These are phyloP conservation scores for Nicotiana rustica DNA, from an alignment of 305 asterid genomes.

Conservation along the genomic window DNA sequence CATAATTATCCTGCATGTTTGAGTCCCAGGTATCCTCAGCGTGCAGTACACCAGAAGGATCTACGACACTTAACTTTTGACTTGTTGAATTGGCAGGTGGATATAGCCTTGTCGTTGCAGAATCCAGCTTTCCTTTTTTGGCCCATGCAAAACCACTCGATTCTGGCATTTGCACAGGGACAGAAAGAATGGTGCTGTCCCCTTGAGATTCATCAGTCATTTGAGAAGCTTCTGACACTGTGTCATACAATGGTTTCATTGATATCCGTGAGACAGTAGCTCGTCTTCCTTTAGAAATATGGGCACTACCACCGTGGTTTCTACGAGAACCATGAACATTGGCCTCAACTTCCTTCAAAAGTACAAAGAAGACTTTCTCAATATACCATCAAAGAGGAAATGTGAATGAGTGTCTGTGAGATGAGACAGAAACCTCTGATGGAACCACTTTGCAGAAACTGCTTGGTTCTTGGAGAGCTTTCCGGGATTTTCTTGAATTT, in stretches of 20 bases:
- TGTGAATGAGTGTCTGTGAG: neutral
- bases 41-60: constrained; percentile 43
- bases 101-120: constrained; percentile 53
- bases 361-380: constrained; percentile 25
- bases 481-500: constrained; percentile 64
- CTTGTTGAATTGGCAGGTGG: constrained; percentile 46
- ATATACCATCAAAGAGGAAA: neutral
- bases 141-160: constrained; percentile 64
- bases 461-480: constrained; percentile 60
- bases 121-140: constrained; percentile 56
- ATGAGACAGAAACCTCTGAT: constrained; percentile 57
- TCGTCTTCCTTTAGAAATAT: constrained; percentile 51
- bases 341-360: constrained; percentile 56
- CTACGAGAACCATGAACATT: constrained; percentile 48
- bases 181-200: constrained; percentile 55
- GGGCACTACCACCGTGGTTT: constrained; percentile 44
- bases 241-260: constrained; percentile 57
- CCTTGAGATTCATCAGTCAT: constrained; percentile 58
- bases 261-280: constrained; percentile 52
- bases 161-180: constrained; percentile 58
- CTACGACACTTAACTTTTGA: constrained; percentile 41
- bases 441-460: constrained; percentile 57
- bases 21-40: constrained; percentile 42
- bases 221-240: constrained; percentile 76
- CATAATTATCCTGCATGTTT: constrained; percentile 48